Base-by-base conservation (phyloP, 805 yeast species). In the Candida succiphila region DNA sequence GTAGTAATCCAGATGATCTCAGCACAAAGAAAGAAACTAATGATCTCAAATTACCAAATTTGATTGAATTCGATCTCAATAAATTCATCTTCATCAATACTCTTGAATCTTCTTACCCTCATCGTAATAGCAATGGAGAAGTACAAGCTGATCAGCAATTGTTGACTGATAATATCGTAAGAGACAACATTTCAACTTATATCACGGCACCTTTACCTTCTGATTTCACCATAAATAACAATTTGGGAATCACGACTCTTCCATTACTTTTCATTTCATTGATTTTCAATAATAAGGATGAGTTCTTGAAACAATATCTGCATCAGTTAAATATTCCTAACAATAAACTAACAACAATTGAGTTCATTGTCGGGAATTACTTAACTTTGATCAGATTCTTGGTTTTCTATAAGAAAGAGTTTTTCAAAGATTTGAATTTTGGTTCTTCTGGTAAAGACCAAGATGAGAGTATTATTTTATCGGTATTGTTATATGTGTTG, bases 171-270 rank as follows among this genome's bases (percentile, higher is more conserved):
- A 46, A 43, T n/a, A 47, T 39, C 19, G 37, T 44, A 13, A 45
- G 42, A 31, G 41, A 38, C 15, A 48, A 43, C 29, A 37, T 51
- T 17, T 42, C 37, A 25, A 33, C 37, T 17, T 48, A 40, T 34
- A 45, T 47, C 30, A 36, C 41, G 14, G 37, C 44, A 14, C 43
- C 46, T 5, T 47, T 50, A 37, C 47, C 49, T 21, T 38, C 43
- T 14, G 40, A 46, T 20, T 43, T 46, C 9, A 49, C 47, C n/a
- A 53, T 72, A 29, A 70, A 70, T 45, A 69, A 71, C 44, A 72
- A 71, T 39, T 49, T 74, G 33, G 76, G 77, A 1, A 58, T 72
- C 18, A 56, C 72, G 12, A 51, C 69, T 8, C 59, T 69, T 37
- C 79, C 80, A 1, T 42, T 72, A 23, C 45, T 72, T 7, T 61